Conservation (phyloP, 2,329 filamentous ascomycete genomes). For the Fusarium irregulare region DNA sequence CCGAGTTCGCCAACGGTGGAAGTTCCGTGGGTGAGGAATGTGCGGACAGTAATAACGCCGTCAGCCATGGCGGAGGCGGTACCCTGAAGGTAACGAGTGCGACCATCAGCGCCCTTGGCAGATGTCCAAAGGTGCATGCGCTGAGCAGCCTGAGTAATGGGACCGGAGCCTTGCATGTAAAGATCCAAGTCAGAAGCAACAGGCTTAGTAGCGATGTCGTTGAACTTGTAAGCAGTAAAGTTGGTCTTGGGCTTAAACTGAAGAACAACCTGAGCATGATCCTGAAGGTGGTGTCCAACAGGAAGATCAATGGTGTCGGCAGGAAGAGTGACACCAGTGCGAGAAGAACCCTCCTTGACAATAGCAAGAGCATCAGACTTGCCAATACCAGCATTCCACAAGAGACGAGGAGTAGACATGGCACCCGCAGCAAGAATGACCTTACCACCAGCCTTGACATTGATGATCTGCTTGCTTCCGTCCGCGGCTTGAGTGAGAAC, state of each 20-base stretch:
- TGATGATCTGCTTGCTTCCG: conserved; percentile 52
- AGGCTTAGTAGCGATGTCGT: conserved; percentile 29
- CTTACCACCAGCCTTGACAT: conserved; percentile 42
- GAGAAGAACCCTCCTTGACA: conserved; percentile 55
- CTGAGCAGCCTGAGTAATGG: conserved; percentile 45
- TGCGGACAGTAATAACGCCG: conserved; percentile 40
- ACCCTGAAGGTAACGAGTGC: conserved; percentile 41
- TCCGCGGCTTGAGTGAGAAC: conserved; percentile 69
- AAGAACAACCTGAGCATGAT: conserved; percentile 59
- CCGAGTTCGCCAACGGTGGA: conserved; percentile 42
- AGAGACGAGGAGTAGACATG: conserved; percentile 45
- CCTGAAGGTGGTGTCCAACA: conserved; percentile 68
- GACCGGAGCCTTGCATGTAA: conserved; percentile 43
- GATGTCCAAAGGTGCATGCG: conserved; percentile 47
- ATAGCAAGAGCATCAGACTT: conserved; percentile 67
- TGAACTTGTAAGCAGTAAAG: conserved; percentile 45
- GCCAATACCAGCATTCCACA: conserved; percentile 65
- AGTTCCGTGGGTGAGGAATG: conserved; percentile 43
- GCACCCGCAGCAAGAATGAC: conserved; percentile 75
- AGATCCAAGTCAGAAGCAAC: conserved; percentile 39
- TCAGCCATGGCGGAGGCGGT: conserved; percentile 43
- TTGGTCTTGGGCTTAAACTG: conserved; percentile 43
- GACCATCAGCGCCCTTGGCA: conserved; percentile 39
- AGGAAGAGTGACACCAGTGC: conserved; percentile 62
- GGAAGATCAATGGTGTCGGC: conserved; percentile 67